phyloP scores from a whole-genome alignment of 352 stramenopile genomes.

The Peronospora tabacina region DNA sequence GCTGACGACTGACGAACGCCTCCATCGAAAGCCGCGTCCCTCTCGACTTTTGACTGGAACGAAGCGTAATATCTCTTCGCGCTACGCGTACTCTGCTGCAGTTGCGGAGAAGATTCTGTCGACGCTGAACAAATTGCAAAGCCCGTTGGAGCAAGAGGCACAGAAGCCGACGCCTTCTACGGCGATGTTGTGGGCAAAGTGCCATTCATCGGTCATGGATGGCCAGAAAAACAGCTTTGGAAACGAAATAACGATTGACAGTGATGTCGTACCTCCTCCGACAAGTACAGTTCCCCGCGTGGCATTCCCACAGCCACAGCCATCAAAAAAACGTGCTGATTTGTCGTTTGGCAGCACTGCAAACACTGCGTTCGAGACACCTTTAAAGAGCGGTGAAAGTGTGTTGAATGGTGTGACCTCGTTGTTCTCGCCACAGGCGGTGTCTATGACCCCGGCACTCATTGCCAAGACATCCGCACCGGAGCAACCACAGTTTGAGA shows the following conservation, averaged over 20 bases:
- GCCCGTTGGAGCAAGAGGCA: constrained; percentile 57
- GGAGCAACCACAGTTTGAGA: constrained; percentile 18
- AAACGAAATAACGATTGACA: constrained; percentile 25
- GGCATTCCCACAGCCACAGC: constrained; percentile 27
- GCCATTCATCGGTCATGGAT: constrained; percentile 57
- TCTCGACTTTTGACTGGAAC: constrained; percentile 68
- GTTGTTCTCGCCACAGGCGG: constrained; percentile 28
- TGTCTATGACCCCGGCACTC: constrained; percentile 34
- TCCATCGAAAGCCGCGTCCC: constrained; percentile 48
- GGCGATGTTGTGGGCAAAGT: constrained; percentile 80
- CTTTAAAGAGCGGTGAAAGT: constrained; percentile 13
- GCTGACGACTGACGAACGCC: constrained; percentile 43
- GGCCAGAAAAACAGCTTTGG: constrained; percentile 15
- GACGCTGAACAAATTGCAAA: constrained; percentile 78
- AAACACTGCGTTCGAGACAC: constrained; percentile 14
- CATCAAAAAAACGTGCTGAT: constrained; percentile 5
- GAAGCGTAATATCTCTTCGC: constrained; percentile 44
- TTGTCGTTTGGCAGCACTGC: constrained; percentile 7
- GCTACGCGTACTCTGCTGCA: constrained; percentile 66
- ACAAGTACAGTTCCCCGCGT: constrained; percentile 47
- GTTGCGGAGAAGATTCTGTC: constrained; percentile 73
- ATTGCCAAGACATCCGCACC: not conserved
- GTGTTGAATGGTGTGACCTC: constrained; percentile 8
- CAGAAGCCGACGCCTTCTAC: constrained; percentile 70
- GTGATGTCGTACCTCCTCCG: constrained; percentile 40